These are phyloP conservation scores for Phyllosticta citrichinensis DNA, from an alignment of 2,329 filamentous ascomycete species.

Conservation along the genomic window DNA sequence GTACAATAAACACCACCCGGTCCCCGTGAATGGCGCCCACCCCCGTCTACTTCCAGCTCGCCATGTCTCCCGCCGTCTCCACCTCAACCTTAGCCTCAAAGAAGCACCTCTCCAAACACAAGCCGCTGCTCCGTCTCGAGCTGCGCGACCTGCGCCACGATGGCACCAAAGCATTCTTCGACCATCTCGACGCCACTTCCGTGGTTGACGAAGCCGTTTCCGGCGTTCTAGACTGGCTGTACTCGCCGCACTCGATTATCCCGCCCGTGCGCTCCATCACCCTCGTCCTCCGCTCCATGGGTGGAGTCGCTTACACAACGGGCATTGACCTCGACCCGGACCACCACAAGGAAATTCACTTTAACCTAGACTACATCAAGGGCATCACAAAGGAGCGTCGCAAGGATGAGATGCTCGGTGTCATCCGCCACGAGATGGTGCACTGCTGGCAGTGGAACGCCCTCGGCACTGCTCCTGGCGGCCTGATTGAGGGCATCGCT, in stretches of 20 bases:
- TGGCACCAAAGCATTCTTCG: constrained; percentile 58
- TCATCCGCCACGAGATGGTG: constrained; percentile 85
- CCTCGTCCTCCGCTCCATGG: constrained; percentile 66
- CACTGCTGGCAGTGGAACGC: constrained; percentile 86
- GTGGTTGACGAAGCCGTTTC: constrained; percentile 54
- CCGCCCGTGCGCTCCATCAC: constrained; percentile 76
- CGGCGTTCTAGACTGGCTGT: constrained; percentile 64
- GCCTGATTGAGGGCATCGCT: constrained; percentile 81
- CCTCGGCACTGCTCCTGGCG: constrained; percentile 46
- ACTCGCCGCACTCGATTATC: constrained; percentile 37
- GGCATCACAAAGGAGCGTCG: constrained; percentile 24
- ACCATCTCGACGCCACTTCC: constrained; percentile 49
- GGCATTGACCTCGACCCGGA: constrained; percentile 68
- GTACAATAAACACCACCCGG: not conserved
- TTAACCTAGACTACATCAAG: constrained; percentile 66
- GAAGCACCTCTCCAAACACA: constrained; percentile 20
- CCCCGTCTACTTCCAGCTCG: constrained; percentile 18
- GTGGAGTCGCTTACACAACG: constrained; percentile 81
- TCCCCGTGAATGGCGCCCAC: constrained; percentile 1
- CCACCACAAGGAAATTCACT: constrained; percentile 80
- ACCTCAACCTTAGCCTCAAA: constrained; percentile 10
- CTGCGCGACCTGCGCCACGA: constrained; percentile 42
- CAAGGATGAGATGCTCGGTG: constrained; percentile 62
- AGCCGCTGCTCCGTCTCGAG: constrained; percentile 37
- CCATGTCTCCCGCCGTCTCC: constrained; percentile 14